Base-by-base conservation (phyloP, 169 alveolate genomes). In the Cryptosporidium meleagridis region DNA sequence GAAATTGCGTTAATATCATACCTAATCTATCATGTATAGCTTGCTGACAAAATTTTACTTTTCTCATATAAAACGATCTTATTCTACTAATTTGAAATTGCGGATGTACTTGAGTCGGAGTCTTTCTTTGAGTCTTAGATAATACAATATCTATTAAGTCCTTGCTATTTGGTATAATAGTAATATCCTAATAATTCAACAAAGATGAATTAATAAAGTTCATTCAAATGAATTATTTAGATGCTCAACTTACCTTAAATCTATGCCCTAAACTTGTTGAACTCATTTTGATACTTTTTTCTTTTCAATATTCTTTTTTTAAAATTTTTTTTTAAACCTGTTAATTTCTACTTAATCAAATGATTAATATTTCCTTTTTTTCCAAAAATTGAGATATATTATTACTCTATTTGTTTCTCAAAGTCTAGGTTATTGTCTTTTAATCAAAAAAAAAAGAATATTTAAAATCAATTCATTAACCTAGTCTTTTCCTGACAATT, bases 71-170 rank as follows among this genome's bases (percentile, higher is more conserved):
- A 94, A 99, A 99, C 92, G 96, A 97, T 67, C 99, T 92, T 55
- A 99, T 99, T 35, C 99, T 94, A n/a, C 98, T 94, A 45, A 99
- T 98, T 93, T 98, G 97, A 95, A 96, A 97, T 41, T 98, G 98
- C 48, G 98, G 98, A 92, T 97, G 99, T 12, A 98, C 98, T 61
- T 96, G 99, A 14, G 99, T 99, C 5, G 99, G 99, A 0, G 99
- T 99, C 95, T 98, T 98, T 41, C 99, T 95, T 93, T 99, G 99
- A 31, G 99, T 99, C 93, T 96, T 97, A 51, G 99, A 96, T 16
- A 99, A 94, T 61, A 98, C 97, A 59, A 96, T 96, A 91, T 97
- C 99, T 26, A 97, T 96, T 85, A 97, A 93, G 85, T 96, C 98
- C 62, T 92, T 96, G 21, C 98, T 97, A 69, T 96, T 94, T 41